Percentiles rank a stretch among this genome's conserved stretches.
Conservation (phyloP, 306 rosid genomes). For the Cicer judaicum region DNA sequence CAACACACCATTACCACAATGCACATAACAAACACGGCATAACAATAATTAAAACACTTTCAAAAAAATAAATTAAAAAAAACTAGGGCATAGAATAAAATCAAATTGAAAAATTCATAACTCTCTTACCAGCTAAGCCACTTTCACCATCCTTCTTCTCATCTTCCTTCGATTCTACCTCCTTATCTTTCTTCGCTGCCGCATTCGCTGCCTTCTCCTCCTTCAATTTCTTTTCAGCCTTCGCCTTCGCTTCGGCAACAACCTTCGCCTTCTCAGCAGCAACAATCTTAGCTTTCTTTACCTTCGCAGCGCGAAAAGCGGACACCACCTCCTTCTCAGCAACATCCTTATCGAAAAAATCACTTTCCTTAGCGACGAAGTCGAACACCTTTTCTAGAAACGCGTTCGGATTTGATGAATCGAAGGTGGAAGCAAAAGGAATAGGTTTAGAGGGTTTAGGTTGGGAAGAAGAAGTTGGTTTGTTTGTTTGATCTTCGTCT, state of each 20-base stretch:
- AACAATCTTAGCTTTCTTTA: background rate
- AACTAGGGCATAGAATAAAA: background rate
- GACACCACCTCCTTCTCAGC: conserved; percentile 59
- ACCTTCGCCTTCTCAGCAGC: conserved; percentile 39
- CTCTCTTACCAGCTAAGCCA: conserved; percentile 42
- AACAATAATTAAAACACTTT: background rate
- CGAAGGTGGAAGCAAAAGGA: conserved; percentile 60
- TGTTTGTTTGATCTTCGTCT: background rate
- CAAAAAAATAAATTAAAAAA: background rate
- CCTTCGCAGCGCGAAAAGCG: conserved; percentile 41
- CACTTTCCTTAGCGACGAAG: conserved; percentile 71
- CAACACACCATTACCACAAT: background rate
- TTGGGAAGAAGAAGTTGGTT: background rate
- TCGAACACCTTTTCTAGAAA: conserved; percentile 67
- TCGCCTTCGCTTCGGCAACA: conserved; percentile 7
- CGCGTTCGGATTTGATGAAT: conserved; percentile 63
- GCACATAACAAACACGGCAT: background rate
- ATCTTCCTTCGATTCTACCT: background rate
- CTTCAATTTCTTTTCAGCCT: conserved; percentile 24
- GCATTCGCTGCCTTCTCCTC: conserved; percentile 31
- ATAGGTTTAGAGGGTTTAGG: background rate
- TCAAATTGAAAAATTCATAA: background rate
- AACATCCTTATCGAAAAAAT: conserved; percentile 54
- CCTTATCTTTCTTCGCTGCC: conserved; percentile 28
- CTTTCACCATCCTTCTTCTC: conserved; percentile 39